These are phyloP conservation scores for Aspergillus terreus DNA, from an alignment of 2,329 filamentous ascomycete genomes.

Conservation along the genomic window DNA sequence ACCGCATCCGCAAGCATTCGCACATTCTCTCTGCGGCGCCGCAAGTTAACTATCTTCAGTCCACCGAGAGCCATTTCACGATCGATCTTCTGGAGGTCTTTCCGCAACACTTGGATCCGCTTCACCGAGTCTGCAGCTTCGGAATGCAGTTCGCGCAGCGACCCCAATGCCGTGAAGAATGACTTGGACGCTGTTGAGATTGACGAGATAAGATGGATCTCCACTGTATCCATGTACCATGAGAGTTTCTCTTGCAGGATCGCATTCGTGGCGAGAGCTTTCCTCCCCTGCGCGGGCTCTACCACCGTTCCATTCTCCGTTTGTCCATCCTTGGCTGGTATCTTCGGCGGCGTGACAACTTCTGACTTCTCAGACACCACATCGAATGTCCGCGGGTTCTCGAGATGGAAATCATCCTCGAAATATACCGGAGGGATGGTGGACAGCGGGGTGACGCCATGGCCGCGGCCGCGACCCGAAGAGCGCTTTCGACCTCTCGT, in stretches of 20 bases:
- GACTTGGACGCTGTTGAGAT: slow-evolving; percentile 95
- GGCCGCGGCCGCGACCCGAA: slow-evolving; percentile 53
- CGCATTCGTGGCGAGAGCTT: slow-evolving; percentile 89
- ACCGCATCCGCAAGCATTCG: slow-evolving; percentile 78
- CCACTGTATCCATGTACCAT: slow-evolving; percentile 99
- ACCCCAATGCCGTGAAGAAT: slow-evolving; percentile 92
- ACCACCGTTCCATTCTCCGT: slow-evolving; percentile 55
- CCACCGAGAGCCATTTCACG: slow-evolving; percentile 82
- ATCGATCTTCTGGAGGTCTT: slow-evolving; percentile 77
- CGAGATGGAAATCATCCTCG: slow-evolving; percentile 88
- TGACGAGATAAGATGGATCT: slow-evolving; percentile 92
- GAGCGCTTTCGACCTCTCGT: slow-evolving; percentile 49
- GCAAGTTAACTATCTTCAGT: slow-evolving; percentile 78
- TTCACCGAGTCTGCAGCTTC: slow-evolving; percentile 89
- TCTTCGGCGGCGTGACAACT: slow-evolving; percentile 70
- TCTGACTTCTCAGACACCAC: slow-evolving; percentile 94
- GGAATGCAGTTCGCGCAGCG: slow-evolving; percentile 81
- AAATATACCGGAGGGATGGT: slow-evolving; percentile 94
- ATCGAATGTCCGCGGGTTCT: slow-evolving; percentile 94
- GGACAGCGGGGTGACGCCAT: slow-evolving; percentile 78
- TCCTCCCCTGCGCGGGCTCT: slow-evolving; percentile 61
- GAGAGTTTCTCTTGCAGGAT: slow-evolving; percentile 97
- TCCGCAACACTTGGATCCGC: slow-evolving; percentile 74
- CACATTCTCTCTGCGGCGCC: slow-evolving; percentile 77
- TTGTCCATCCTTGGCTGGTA: slow-evolving; percentile 51